Base-by-base conservation (phyloP, 805 yeast species). In the Zygosaccharomyces siamensis region DNA sequence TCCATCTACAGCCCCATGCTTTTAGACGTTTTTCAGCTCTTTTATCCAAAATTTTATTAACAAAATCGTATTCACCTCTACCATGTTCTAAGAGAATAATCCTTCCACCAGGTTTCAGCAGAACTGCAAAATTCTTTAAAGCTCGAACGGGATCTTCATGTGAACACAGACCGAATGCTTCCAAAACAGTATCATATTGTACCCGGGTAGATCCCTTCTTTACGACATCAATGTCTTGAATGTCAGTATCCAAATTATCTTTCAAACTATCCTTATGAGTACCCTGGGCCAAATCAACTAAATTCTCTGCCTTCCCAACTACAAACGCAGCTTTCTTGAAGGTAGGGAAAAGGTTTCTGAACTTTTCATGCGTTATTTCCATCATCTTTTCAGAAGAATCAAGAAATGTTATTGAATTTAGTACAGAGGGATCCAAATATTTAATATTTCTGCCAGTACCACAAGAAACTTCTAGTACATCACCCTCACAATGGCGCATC, bases 1-100 rank as follows among this genome's bases (percentile, higher is more conserved):
- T 93, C 97, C 98, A 93, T 62, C 98, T 75, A 68, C 99, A 93
- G 1, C 97, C 99, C 97, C 98, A 93, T 3, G 84, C 81, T 50
- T 84, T 79, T 70, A 90, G 79, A 68, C 97, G 83, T 57, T 80
- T 79, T 52, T 81, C 89, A 3, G 97, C 90, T 53, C 93, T 75
- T 51, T 80, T 79, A 66, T 93, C 97, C 65, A 93, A 72, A 48
- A 85, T 80, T 26, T 80, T 77, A 68, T 93, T 93, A 56, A 93
- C 78, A 45, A 83, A 79, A 46, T 81, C 84, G 72, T 83, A 89
- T 0, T 80, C 74, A 47, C 97, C 88, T 58, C 97, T 75, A 2
- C 99, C 99, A 63, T 93, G 99, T 64, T 93, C 99, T 47, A 93
- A 72, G 24, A 93, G 73, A 1, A 92, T 79, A 21, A 93, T 81